Base-by-base conservation (phyloP, 2,329 filamentous ascomycete species). In the Aspergillus aculeatinus region DNA sequence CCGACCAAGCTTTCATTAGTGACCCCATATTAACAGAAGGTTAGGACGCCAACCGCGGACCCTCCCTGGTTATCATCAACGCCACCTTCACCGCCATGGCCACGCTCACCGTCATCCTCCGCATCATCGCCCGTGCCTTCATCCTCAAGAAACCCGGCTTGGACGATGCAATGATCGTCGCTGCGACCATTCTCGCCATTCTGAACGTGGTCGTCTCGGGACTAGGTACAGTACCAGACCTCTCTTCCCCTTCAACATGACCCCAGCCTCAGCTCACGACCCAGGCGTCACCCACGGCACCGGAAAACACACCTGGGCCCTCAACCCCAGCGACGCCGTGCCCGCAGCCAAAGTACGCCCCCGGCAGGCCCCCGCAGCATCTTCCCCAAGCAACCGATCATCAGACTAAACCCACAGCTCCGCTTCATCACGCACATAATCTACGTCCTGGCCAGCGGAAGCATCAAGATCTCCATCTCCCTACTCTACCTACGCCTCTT, bases 401-500 rank as follows among this genome's bases (percentile, higher is more conserved):
- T 33, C 27, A 12, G 5, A n/a, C 12, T 25, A 42, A 10, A 5
- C 3, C 5, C 10, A 5, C 33, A 59, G 59, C 27, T 50, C 27
- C 48, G 33, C 2, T 51, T 53, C 51, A 58, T 19, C 48, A 52
- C 53, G 12, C 58, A 60, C 16, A 57, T 35, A 2, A 21, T 60
- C 16, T 59, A 63, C 27, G 51, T 53, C 10, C 25, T 56, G 25
- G 44, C 39, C 21, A 56, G 23, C 27, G 53, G 42, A 7, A 35
- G 55, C 21, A 61, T 63, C 55, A 63, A 63, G 19, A 27, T 50
- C 10, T 60, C 58, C 14, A 56, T 60, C 48, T 55, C 31, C 21
- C 48, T 60, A 4, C 33, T 60, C 5, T 60, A 56, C 27, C 58
- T 51, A 4, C 58, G 58, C 4, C 33, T 60, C 31, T 60, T 60